Conservation (phyloP, 768 basidiomycete species). For the Gautieria morchelliformis region DNA sequence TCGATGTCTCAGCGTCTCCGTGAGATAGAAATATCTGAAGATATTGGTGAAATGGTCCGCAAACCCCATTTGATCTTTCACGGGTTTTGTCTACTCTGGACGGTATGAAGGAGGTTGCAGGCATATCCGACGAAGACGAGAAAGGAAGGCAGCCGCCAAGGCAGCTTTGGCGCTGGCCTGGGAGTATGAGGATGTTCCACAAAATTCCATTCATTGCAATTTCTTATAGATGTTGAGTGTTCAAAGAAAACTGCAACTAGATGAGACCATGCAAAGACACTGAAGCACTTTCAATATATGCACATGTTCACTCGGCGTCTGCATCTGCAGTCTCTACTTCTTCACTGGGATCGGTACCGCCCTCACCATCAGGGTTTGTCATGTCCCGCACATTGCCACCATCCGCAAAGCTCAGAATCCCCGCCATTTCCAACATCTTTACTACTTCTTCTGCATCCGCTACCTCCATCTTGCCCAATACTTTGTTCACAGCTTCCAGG, state of each 20-base stretch:
- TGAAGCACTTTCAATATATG: too few species aligned
- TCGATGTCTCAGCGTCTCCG: conserved; percentile 23
- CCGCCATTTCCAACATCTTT: conserved; percentile 67
- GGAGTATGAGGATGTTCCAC: too few species aligned
- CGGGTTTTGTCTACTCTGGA: conserved; percentile 51
- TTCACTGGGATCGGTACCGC: too few species aligned
- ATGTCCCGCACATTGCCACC: conserved; percentile 32
- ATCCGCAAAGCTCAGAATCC: conserved; percentile 84
- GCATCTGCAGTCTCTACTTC: too few species aligned
- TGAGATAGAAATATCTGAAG: conserved; percentile 11
- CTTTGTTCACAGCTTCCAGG: conserved; percentile 80
- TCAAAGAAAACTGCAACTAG: too few species aligned
- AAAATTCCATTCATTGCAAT: too few species aligned
- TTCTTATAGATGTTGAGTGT: too few species aligned
- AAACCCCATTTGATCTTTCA: conserved; percentile 46
- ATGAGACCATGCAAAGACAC: too few species aligned
- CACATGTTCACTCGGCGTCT: too few species aligned
- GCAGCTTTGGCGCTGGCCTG: too few species aligned
- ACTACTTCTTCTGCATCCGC: conserved; percentile 78
- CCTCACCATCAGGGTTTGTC: not conserved
- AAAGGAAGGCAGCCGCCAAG: too few species aligned
- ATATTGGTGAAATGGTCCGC: conserved; percentile 13
- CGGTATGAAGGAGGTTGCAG: conserved; percentile 67
- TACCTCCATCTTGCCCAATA: conserved; percentile 78
- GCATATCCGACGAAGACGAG: conserved; percentile 41